Percentiles rank a stretch among this genome's conserved stretches.
phyloP scores from a whole-genome alignment of 352 stramenopile species.

The Pythium phragmiticola region DNA sequence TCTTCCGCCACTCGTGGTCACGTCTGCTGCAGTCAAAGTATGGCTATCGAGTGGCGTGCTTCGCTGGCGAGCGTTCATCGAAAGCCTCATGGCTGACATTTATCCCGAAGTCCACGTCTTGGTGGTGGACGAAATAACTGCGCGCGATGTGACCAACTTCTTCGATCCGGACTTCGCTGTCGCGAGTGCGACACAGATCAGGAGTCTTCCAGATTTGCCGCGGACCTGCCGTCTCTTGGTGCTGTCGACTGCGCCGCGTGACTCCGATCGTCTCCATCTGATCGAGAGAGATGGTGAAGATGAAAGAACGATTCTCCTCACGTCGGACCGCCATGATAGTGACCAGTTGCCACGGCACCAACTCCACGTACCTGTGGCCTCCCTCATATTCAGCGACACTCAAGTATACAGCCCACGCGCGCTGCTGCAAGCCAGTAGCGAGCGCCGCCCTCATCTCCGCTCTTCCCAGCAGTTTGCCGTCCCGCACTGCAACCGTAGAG shows the following conservation, averaged over 20 bases:
- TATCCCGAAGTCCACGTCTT: slow-evolving; percentile 3
- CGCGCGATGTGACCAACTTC: not conserved
- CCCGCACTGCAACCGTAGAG: not conserved
- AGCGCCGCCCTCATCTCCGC: not conserved
- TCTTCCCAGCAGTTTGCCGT: not conserved
- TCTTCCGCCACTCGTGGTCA: not conserved
- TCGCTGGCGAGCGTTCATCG: not conserved
- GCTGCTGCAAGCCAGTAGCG: not conserved
- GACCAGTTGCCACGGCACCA: too few relatives aligned
- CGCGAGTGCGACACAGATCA: not conserved
- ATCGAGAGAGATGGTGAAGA: too few relatives aligned
- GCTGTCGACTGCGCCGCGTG: too few relatives aligned
- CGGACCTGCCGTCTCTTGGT: too few relatives aligned
- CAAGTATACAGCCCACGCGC: not conserved
- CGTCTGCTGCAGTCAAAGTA: not conserved
- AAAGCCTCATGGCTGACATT: slow-evolving; percentile 1
- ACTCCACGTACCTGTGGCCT: slow-evolving; percentile 4
- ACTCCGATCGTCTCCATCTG: too few relatives aligned
- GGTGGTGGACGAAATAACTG: not conserved
- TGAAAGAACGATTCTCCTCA: too few relatives aligned
- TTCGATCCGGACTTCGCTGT: not conserved
- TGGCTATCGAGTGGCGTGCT: not conserved
- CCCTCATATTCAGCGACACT: not conserved
- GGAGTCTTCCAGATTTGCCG: too few relatives aligned
- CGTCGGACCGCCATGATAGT: too few relatives aligned